phyloP scores from a whole-genome alignment of 2,329 filamentous ascomycete genomes.

The Zasmidium cellare region DNA sequence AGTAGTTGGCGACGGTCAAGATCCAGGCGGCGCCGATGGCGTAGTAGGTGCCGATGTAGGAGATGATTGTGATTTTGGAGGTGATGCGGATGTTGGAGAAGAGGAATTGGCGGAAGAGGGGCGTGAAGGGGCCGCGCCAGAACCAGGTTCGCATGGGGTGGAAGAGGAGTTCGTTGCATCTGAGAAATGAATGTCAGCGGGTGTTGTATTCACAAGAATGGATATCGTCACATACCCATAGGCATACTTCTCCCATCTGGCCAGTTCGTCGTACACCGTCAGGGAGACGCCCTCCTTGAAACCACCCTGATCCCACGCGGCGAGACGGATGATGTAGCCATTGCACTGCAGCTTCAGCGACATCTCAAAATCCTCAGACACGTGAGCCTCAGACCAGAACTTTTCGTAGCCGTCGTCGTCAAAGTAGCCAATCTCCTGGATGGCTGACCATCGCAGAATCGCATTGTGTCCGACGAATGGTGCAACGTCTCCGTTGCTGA shows the following conservation, averaged over 20 bases:
- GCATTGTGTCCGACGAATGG: slow-evolving; percentile 80
- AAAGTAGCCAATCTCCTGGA: slow-evolving; percentile 59
- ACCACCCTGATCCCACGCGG: slow-evolving; percentile 66
- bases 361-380: slow-evolving; percentile 79
- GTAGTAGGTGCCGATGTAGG: slow-evolving; percentile 72
- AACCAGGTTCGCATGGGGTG: slow-evolving; percentile 65
- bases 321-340: slow-evolving; percentile 68
- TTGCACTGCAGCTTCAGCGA: slow-evolving; percentile 68
- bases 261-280: slow-evolving; percentile 71
- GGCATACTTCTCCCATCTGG: slow-evolving; percentile 72
- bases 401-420: slow-evolving; percentile 62
- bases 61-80: slow-evolving; percentile 70
- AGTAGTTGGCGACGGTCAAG: slow-evolving; percentile 69
- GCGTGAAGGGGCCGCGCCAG: slow-evolving; percentile 63
- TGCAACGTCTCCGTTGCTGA: slow-evolving; percentile 69
- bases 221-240: slow-evolving; percentile 45
- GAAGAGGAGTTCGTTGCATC: slow-evolving; percentile 71
- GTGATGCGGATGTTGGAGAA: slow-evolving; percentile 62
- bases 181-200: neutral
- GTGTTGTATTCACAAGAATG: neutral
- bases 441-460: slow-evolving; percentile 67
- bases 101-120: slow-evolving; percentile 63
- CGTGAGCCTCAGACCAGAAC: slow-evolving; percentile 74
- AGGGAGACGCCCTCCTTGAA: slow-evolving; percentile 75
- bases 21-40: slow-evolving; percentile 68